A percentile compares a stretch with the other conserved stretches of the same genome.
phyloP scores from a whole-genome alignment of 78 protist genomes.

The Speleostelium caveatum region DNA sequence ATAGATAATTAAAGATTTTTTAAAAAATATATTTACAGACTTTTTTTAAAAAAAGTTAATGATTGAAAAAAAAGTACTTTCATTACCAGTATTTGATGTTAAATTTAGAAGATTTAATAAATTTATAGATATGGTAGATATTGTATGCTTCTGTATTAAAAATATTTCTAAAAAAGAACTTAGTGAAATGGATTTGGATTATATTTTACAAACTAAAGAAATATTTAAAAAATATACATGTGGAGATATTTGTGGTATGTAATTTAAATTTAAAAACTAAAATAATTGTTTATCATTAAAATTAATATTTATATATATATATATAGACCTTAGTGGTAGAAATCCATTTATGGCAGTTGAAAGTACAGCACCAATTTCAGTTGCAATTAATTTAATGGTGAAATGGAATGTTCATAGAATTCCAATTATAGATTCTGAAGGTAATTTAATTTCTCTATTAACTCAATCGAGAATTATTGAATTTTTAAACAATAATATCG shows the following conservation, averaged over 20 bases:
- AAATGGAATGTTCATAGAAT: conserved; percentile 72
- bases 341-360: conserved; percentile 61
- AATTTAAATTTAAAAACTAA: neutral
- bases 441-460: conserved; percentile 17
- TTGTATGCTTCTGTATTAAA: conserved; percentile 34
- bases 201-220: conserved; percentile 23
- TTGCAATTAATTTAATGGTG: conserved; percentile 47
- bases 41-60: conserved; percentile 8
- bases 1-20: neutral
- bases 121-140: conserved; percentile 49
- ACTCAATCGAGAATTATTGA: conserved; percentile 63
- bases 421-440: conserved; percentile 62
- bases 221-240: conserved; percentile 27
- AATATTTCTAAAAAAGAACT: conserved; percentile 35
- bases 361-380: conserved; percentile 37
- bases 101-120: conserved; percentile 30
- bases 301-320: neutral
- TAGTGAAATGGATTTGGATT: conserved; percentile 19
- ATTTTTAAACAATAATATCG: conserved; percentile 1
- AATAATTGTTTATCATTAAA: neutral
- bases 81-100: conserved; percentile 48
- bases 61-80: conserved; percentile 43
- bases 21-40: neutral
- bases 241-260: conserved; percentile 68
- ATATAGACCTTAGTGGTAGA: conserved; percentile 44